Conservation (phyloP, 1,284 basidiomycete species). For the Abortiporus biennis region DNA sequence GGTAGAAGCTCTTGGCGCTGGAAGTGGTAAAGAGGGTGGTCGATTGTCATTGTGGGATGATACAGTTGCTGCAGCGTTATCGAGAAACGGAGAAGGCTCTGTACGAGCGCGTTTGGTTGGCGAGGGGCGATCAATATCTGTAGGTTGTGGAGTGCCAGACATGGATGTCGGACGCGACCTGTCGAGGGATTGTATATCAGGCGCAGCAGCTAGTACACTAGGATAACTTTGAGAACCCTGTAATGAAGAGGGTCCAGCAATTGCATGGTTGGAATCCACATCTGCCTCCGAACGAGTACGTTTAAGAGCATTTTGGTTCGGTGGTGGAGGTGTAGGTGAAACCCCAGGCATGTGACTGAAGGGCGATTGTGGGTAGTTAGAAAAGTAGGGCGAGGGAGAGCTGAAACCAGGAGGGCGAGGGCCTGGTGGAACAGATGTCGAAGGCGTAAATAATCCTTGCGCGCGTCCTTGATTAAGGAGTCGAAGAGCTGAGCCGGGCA, state of each 20-base stretch:
- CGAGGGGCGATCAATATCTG: slow-evolving; percentile 52
- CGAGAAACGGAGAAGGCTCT: slow-evolving; percentile 37
- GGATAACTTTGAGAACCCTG: slow-evolving; percentile 20
- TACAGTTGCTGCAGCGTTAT: slow-evolving; percentile 11
- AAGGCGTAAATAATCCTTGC: slow-evolving; percentile 79
- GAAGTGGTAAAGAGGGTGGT: background rate
- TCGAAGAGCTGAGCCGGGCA: slow-evolving; percentile 75
- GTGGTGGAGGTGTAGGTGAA: slow-evolving; percentile 57
- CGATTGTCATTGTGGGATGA: background rate
- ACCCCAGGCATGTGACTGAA: slow-evolving; percentile 22
- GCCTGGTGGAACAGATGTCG: slow-evolving; percentile 48
- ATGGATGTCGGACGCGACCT: slow-evolving; percentile 44
- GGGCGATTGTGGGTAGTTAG: slow-evolving; percentile 39
- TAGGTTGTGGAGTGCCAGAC: slow-evolving; percentile 33
- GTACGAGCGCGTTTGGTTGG: slow-evolving; percentile 62
- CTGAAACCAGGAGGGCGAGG: slow-evolving; percentile 29
- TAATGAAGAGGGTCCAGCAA: slow-evolving; percentile 6
- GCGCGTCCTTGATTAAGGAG: slow-evolving; percentile 79
- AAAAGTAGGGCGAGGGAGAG: slow-evolving; percentile 24
- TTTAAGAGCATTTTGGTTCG: slow-evolving; percentile 32
- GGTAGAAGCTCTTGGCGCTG: slow-evolving; percentile 5
- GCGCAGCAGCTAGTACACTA: slow-evolving; percentile 32
- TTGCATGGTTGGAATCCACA: slow-evolving; percentile 18
- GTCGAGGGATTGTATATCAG: slow-evolving; percentile 40
- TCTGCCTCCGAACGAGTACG: slow-evolving; percentile 42